Evolutionary conservation across 2,329 filamentous ascomycete species (phyloP).

Genomic region (Achaetomium macrosporum): DNA sequence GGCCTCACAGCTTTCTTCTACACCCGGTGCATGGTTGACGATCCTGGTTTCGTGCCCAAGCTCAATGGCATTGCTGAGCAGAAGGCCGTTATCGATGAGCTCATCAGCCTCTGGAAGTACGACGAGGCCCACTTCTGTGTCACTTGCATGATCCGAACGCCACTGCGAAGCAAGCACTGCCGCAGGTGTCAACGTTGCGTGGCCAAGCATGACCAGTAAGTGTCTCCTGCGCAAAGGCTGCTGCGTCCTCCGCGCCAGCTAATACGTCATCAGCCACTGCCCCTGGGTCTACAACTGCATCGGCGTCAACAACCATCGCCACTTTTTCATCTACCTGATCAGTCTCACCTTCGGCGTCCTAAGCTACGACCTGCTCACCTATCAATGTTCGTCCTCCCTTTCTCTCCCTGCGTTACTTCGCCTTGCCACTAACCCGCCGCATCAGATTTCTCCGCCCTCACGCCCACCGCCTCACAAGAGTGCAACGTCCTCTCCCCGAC

Average conservation of each 20-base stretch:
- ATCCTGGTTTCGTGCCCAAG: slow-evolving; percentile 91
- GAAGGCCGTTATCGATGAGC: slow-evolving; percentile 79
- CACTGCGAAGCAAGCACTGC: slow-evolving; percentile 93
- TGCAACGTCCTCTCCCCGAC: slow-evolving; percentile 73
- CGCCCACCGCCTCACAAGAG: slow-evolving; percentile 44
- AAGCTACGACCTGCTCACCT: slow-evolving; percentile 63
- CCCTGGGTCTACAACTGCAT: slow-evolving; percentile 98
- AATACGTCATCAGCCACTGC: slow-evolving; percentile 61
- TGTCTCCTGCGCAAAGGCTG: slow-evolving; percentile 20
- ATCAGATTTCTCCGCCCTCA: slow-evolving; percentile 57
- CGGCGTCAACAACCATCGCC: slow-evolving; percentile 89
- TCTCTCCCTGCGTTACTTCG: not conserved
- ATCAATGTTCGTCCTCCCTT: slow-evolving; percentile 51
- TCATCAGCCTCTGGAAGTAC: slow-evolving; percentile 80
- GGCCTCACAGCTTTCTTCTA: slow-evolving; percentile 79
- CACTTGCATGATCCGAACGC: slow-evolving; percentile 88
- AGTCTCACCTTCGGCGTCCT: slow-evolving; percentile 70
- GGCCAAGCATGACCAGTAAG: slow-evolving; percentile 93
- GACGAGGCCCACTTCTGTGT: slow-evolving; percentile 94
- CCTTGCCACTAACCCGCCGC: not conserved
- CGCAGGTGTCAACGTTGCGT: slow-evolving; percentile 86
- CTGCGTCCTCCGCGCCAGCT: not conserved
- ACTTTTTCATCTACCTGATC: slow-evolving; percentile 88
- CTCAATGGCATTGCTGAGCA: slow-evolving; percentile 84
- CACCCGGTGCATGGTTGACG: slow-evolving; percentile 72